A percentile compares a stretch with the other conserved stretches of the same genome.
Conservation (phyloP, 2,329 filamentous ascomycete species). For the Paramyrothecium sp. region DNA sequence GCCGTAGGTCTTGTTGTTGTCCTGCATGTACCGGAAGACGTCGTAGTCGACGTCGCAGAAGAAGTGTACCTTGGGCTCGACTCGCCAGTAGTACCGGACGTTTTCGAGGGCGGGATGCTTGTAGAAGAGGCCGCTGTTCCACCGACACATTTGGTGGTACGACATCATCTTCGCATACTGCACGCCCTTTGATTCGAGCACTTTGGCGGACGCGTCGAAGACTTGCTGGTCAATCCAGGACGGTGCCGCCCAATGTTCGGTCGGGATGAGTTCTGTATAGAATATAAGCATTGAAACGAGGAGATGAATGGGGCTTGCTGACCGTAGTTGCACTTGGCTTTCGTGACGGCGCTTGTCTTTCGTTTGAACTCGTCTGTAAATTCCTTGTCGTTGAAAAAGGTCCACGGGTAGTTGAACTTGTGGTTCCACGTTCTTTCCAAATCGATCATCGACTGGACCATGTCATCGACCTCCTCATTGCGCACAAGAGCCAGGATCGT, state of each 20-base stretch:
- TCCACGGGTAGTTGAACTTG: conserved; percentile 99
- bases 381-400: conserved; percentile 95
- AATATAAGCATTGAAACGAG: conserved; percentile 7
- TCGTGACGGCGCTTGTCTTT: conserved; percentile 76
- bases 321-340: conserved; percentile 86
- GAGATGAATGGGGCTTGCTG: conserved; percentile 22
- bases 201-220: conserved; percentile 78
- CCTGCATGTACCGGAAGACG: conserved; percentile 96
- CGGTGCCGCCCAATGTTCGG: conserved; percentile 90
- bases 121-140: conserved; percentile 98
- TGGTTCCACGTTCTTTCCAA: conserved; percentile 93
- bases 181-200: conserved; percentile 79
- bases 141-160: conserved; percentile 98
- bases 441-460: conserved; percentile 86
- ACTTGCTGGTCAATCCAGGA: conserved; percentile 89
- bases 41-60: conserved; percentile 99
- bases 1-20: conserved; percentile 98
- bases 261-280: conserved; percentile 76
- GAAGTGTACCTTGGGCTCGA: conserved; percentile 98
- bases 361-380: conserved; percentile 93
- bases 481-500: conserved; percentile 89
- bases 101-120: conserved; percentile 85
- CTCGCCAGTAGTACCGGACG: conserved; percentile 94
- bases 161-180: conserved; percentile 88
- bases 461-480: conserved; percentile 81